phyloP scores from a whole-genome alignment of 2,329 filamentous ascomycete species.

The Simplicillium aogashimaense region DNA sequence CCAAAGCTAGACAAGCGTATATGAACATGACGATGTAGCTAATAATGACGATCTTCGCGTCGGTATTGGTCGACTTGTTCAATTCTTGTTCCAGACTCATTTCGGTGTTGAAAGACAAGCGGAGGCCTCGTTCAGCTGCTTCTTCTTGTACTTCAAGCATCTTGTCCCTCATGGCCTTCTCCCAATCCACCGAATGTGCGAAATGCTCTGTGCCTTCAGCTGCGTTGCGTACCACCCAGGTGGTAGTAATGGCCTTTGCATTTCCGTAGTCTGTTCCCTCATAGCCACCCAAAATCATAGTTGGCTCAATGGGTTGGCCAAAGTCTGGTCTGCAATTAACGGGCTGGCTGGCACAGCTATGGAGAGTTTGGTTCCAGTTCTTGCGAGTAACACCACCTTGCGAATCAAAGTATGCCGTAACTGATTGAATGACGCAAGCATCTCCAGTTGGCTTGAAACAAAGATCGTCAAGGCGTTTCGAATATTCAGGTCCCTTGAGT shows the following conservation, averaged over 20 bases:
- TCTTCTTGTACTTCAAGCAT: conserved; percentile 73
- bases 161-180: conserved; percentile 63
- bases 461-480: conserved; percentile 66
- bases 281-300: conserved; percentile 79
- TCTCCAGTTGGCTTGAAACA: conserved; percentile 90
- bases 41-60: conserved; percentile 91
- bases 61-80: conserved; percentile 96
- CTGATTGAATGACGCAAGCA: conserved; percentile 84
- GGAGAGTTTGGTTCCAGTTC: conserved; percentile 64
- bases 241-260: conserved; percentile 73
- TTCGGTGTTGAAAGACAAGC: conserved; percentile 91
- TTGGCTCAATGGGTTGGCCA: conserved; percentile 76
- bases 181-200: conserved; percentile 77
- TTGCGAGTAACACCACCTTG: conserved; percentile 28
- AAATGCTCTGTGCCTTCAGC: conserved; percentile 63
- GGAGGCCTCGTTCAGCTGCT: conserved; percentile 65
- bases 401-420: conserved; percentile 80
- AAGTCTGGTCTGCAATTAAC: conserved; percentile 82
- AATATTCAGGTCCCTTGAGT: conserved; percentile 60
- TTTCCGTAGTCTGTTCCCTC: conserved; percentile 41
- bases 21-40: conserved; percentile 99
- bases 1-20: conserved; percentile 86
- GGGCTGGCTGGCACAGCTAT: conserved; percentile 67
- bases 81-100: conserved; percentile 90
- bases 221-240: conserved; percentile 90